These are phyloP conservation scores for Begonia fuchsioides DNA, from an alignment of 306 rosid genomes.

Conservation along the genomic window DNA sequence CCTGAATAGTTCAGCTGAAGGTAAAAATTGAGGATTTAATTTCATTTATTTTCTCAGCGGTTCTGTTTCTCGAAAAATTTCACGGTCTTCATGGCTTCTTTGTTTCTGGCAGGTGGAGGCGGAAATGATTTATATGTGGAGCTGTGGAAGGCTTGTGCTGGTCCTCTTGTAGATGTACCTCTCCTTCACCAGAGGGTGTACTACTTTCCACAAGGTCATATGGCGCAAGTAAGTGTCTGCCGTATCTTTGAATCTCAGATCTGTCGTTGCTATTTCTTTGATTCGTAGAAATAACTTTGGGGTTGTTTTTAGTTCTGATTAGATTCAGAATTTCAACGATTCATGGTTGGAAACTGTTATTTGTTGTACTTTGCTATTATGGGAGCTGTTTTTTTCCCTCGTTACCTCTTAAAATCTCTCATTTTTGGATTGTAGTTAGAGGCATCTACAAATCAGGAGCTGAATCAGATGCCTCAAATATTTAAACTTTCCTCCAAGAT, in stretches of 20 bases:
- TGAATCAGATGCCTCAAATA: constrained; percentile 60
- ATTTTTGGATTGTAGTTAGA: constrained; percentile 43
- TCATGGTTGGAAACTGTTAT: not conserved
- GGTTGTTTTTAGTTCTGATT: not conserved
- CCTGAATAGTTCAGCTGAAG: constrained; percentile 34
- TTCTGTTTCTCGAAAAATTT: constrained; percentile 2
- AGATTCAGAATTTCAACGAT: not conserved
- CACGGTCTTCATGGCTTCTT: not conserved
- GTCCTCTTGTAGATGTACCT: constrained; percentile 88
- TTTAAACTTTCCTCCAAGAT: constrained; percentile 75
- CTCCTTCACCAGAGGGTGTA: constrained; percentile 38
- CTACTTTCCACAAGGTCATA: constrained; percentile 92
- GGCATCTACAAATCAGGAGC: constrained; percentile 75
- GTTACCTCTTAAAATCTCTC: not conserved
- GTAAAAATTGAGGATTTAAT: constrained; percentile 14
- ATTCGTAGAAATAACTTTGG: not conserved
- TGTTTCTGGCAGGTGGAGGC: constrained; percentile 17
- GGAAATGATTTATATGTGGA: constrained; percentile 45
- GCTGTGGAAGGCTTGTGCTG: constrained; percentile 76
- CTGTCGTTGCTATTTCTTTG: constrained; percentile 6
- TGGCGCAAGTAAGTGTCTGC: constrained; percentile 62
- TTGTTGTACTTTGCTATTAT: constrained; percentile 1
- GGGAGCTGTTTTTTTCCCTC: constrained; percentile 2
- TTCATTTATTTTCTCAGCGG: not conserved
- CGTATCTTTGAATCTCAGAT: constrained; percentile 9